These are phyloP conservation scores for Asterella californica DNA, from an alignment of 225 moss, liverwort and hornwort genomes.

Conservation along the genomic window DNA sequence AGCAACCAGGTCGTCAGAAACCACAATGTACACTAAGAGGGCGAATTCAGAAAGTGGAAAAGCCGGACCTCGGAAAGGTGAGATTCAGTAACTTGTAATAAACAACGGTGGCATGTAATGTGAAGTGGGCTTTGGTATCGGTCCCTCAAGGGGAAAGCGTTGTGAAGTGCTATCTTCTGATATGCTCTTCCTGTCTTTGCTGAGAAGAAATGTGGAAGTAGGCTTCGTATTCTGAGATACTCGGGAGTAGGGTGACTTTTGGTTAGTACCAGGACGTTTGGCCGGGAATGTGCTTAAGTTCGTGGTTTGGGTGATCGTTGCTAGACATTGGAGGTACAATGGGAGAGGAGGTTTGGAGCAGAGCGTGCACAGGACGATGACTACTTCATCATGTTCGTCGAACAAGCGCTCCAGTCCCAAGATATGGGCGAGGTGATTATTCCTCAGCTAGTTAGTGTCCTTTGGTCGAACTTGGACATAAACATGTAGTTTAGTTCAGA, in stretches of 20 bases:
- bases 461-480: neutral
- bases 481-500: neutral
- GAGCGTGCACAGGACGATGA: slow-evolving; percentile 55
- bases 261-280: neutral
- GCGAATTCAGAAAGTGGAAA: slow-evolving; percentile 60
- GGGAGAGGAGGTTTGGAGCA: slow-evolving; percentile 81
- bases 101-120: neutral
- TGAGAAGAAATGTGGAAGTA: neutral
- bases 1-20: slow-evolving; percentile 85
- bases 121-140: neutral
- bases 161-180: neutral
- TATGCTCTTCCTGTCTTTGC: neutral
- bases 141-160: too few relatives aligned
- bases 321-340: slow-evolving; percentile 71
- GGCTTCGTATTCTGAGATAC: neutral
- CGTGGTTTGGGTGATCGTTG: neutral
- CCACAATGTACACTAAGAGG: slow-evolving; percentile 90
- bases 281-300: neutral
- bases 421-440: slow-evolving; percentile 86
- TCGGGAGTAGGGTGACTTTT: too few relatives aligned
- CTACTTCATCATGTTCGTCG: slow-evolving; percentile 72
- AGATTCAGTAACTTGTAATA: neutral
- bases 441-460: neutral
- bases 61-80: slow-evolving; percentile 56
- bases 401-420: slow-evolving; percentile 80